Evolutionary conservation across 2,329 filamentous ascomycete genomes (phyloP), one percentile per base, ranked within the genome.

Genomic region (Scytalidium lignicola): DNA sequence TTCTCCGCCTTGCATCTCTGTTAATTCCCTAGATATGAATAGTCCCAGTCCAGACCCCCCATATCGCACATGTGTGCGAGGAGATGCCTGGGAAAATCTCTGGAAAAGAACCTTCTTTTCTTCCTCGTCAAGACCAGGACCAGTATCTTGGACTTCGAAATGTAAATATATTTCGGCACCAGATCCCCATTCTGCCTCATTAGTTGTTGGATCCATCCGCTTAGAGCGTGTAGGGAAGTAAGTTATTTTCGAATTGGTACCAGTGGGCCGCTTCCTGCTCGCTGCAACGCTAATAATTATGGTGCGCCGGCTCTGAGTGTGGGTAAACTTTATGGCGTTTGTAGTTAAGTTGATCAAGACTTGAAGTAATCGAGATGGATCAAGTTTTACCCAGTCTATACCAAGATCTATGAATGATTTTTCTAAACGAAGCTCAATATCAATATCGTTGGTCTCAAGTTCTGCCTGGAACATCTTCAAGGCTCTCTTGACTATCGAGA

Each of bases 301-400:
- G 1, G 70, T 71, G 28, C 62, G 53, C 55, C 82, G 79, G 0
- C 79, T 81, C 19, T 83, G 80, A 0, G 75, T 75, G 22, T 82
- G 82, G 0, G 88, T 93, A 62, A 92, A 93, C 60, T 92, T 92
- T 63, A 93, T 83, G 0, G 88, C 86, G 59, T 92, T 92, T 3
- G 86, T 89, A 5, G 88, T 80, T 1, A 93, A 74, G 58, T 92
- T 93, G 63, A 93, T 90, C 7, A 92, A 71, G 1, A 92, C 86
- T 65, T 93, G 88, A 42, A 88, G 77, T 46, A 92, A 81, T 26
- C 88, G 76, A 9, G 85, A 88, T 6, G 88, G 87, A 62, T 92
- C 88, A 39, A 91, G 72, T 54, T 78, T 85, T 39, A 86, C 83
- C 83, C 85, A 89, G 53, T 86, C 80, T 26, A 90, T 72, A 2